Conservation (phyloP, 345 rosid genomes). For the Populus ilicifolia region DNA sequence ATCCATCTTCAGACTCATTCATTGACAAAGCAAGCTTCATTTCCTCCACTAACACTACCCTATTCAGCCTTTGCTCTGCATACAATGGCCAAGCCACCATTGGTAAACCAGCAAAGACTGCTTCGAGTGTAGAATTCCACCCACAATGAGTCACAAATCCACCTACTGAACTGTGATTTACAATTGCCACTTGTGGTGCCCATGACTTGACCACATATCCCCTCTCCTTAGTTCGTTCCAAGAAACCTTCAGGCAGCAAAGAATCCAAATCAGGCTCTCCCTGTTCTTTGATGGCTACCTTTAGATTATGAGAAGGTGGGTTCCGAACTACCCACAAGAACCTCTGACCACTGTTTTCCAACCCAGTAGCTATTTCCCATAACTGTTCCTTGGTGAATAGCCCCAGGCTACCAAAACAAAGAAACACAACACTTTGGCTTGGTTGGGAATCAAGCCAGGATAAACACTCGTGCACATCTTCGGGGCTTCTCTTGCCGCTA, state of each 20-base stretch:
- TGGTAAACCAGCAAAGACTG: constrained; percentile 47
- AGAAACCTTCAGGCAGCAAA: constrained; percentile 37
- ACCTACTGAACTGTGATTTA: constrained; percentile 46
- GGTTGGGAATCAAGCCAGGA: constrained; percentile 47
- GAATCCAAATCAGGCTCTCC: constrained; percentile 16
- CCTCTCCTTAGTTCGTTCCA: constrained; percentile 33
- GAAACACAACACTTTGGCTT: constrained; percentile 27
- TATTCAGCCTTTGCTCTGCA: constrained; percentile 40
- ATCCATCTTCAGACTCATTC: constrained; percentile 36
- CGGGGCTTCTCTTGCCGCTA: neutral
- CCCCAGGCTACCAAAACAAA: constrained; percentile 50
- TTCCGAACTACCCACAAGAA: constrained; percentile 49
- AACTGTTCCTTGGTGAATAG: constrained; percentile 31
- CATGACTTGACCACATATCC: constrained; percentile 53
- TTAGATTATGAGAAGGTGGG: constrained; percentile 23
- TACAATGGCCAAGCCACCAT: constrained; percentile 57
- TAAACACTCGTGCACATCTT: constrained; percentile 22
- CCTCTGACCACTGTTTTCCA: constrained; percentile 40
- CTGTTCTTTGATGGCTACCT: neutral
- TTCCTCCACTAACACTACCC: constrained; percentile 45
- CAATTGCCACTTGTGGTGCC: constrained; percentile 58
- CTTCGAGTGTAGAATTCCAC: constrained; percentile 65
- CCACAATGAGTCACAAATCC: constrained; percentile 74
- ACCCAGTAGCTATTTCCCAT: constrained; percentile 43
- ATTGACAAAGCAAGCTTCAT: constrained; percentile 47